Base-by-base conservation (phyloP, 805 yeast species). In the Myxozyma geophila region DNA sequence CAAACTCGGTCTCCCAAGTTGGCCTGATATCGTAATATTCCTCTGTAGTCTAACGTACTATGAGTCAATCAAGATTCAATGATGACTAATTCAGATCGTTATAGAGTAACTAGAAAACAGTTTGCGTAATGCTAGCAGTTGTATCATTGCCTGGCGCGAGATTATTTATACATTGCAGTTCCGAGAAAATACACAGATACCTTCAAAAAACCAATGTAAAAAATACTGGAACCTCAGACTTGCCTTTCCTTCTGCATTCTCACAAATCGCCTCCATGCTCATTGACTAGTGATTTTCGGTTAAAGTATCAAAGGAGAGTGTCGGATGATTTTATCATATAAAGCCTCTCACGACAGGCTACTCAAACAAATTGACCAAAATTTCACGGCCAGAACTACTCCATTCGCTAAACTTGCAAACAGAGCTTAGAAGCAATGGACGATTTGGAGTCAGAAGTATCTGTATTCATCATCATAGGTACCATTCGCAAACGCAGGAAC, bases 221-320 rank as follows among this genome's bases (percentile, higher is more conserved):
- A 43, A 17, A 43, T 13, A 19, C 41, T 35, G 37, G 44, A 28
- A 50, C 63, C 61, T 64, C 68, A 64, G 68, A 64, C 68, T 64
- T 64, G 68, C 68, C 68, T 64, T 64, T 64, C 68, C 68, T 15
- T 64, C 68, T 21, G 40, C 66, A 53, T 50, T 5, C 35, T 40
- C 59, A 12, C 23, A 33, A 13, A 36, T 15, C 10, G 15, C n/a
- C 51, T n/a, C 33, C 51, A 28, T 19, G 41, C 39, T 39, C 55
- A 37, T 37, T 36, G 23, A 5, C 43, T 35, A 52, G 13, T 10
- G 17, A 19, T 17, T 10, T 39, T 52, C 2, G 28, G n/a, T 21
- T n/a, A 15, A 19, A 15, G 13, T 15, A 8, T 15, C 39, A n/a
- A 17, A 9, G 7, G 28, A 52, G 39, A 52, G 33, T 5, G 23